Evolutionary conservation across 1,284 basidiomycete species (phyloP), one percentile per base, ranked within the genome.

Genomic region (Coniophora puteana): DNA sequence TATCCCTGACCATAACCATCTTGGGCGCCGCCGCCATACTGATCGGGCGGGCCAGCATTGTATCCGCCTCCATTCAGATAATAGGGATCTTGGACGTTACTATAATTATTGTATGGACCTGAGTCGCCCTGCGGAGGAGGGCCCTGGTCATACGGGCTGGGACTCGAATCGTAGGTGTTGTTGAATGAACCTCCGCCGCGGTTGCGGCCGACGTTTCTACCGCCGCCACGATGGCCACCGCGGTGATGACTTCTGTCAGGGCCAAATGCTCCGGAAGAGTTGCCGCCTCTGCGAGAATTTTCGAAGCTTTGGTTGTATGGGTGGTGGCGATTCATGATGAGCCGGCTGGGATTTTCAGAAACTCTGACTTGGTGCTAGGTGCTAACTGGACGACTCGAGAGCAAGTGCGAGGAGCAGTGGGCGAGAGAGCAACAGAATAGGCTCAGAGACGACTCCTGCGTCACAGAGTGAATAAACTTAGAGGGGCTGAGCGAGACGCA

Each of bases 301-400:
- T 90, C 86, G 76, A 83, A 89, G 58, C 74, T 74, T 51, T 72
- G 67, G 54, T 71, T 60, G 46, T 92, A 93, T 20, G 89, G 82
- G 74, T 92, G 88, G 67, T 92, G 89, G 53, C 88, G 85, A 66
- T 87, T 88, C 87, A 90, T 89, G 51, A 52, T 63, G 49, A 55
- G 55, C 47, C 53, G 46, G 51, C 54, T 57, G 57, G 44, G 57
- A 48, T 43, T 52, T 50, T 54, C 43, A 58, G 53, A 46, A 50
- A 46, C 48, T 54, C 51, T 54, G 55, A 52, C 55, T n/a, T 47
- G 41, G 53, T 31, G 41, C 25, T 34, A 45, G 33, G 27, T 46
- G 28, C 36, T 38, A 44, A 25, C 18, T 31, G 41, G 43, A 45
- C 40, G 58, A 58, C 62, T 61, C 58, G 46, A 42, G 40, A 50